These are phyloP conservation scores for Calycina marina DNA, from an alignment of 2,329 filamentous ascomycete species.

Conservation along the genomic window DNA sequence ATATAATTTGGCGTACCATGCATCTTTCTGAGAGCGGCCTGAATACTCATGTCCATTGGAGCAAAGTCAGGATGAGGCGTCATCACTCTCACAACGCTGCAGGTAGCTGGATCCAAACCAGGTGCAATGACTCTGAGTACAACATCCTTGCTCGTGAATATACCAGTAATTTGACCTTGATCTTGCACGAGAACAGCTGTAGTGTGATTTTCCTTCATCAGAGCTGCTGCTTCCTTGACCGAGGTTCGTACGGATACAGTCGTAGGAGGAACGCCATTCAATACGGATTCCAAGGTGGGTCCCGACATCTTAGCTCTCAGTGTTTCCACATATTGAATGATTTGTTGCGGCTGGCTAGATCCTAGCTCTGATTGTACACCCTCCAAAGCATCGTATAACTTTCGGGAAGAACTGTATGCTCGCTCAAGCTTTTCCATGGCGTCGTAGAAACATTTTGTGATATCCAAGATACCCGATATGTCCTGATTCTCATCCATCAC, in stretches of 20 bases:
- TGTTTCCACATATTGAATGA: constrained; percentile 97
- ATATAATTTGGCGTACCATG: constrained; percentile 55
- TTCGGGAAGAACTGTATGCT: constrained; percentile 93
- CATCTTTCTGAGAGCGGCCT: constrained; percentile 96
- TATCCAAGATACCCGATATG: constrained; percentile 94
- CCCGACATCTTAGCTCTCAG: constrained; percentile 94
- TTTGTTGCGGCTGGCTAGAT: constrained; percentile 90
- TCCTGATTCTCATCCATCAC: constrained; percentile 99
- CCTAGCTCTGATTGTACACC: constrained; percentile 95
- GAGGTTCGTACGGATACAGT: constrained; percentile 93
- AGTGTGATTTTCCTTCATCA: constrained; percentile 99
- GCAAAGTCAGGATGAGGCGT: constrained; percentile 98
- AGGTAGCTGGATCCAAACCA: constrained; percentile 82
- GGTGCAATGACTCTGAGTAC: constrained; percentile 95
- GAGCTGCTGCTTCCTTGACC: constrained; percentile 82
- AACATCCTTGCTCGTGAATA: constrained; percentile 99
- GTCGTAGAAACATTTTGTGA: constrained; percentile 99
- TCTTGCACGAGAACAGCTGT: constrained; percentile 94
- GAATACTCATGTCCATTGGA: constrained; percentile 97
- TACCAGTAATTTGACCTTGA: constrained; percentile 92
- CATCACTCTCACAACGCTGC: constrained; percentile 98
- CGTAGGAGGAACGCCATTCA: constrained; percentile 81
- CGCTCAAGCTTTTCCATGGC: constrained; percentile 99
- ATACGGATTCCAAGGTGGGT: constrained; percentile 83
- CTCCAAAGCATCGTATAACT: constrained; percentile 92